Evolutionary conservation across 805 yeast genomes (phyloP).

Genomic region (Starmerella bombicola): DNA sequence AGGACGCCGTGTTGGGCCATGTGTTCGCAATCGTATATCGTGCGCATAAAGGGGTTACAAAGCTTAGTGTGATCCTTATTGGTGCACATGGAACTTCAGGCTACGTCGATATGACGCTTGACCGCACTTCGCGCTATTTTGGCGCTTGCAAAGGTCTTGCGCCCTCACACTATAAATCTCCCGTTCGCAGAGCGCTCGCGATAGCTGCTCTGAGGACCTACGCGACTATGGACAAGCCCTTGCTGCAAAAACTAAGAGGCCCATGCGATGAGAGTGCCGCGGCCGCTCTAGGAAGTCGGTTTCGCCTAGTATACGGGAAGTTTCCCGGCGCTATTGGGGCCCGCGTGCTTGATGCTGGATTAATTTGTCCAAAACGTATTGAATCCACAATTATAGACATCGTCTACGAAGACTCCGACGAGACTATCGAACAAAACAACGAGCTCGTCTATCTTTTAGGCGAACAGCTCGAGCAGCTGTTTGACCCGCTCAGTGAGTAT

Average conservation of each 20-base stretch:
- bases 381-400: constrained; percentile 57
- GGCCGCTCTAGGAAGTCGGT: constrained; percentile 59
- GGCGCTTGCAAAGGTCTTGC: constrained; percentile 65
- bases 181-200: constrained; percentile 64
- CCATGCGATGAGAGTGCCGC: constrained; percentile 67
- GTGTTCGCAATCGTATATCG: constrained; percentile 29
- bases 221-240: constrained; percentile 38
- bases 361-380: constrained; percentile 39
- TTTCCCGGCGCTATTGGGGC: constrained; percentile 49
- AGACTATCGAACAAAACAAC: constrained; percentile 54
- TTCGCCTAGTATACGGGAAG: constrained; percentile 42
- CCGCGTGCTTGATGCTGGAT: constrained; percentile 44
- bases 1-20: constrained; percentile 28
- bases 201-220: constrained; percentile 57
- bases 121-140: constrained; percentile 51
- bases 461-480: constrained; percentile 72
- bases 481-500: constrained; percentile 82
- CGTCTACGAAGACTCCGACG: constrained; percentile 46
- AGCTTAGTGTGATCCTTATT: constrained; percentile 27
- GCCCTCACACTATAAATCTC: constrained; percentile 38
- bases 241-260: constrained; percentile 10
- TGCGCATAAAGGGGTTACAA: constrained; percentile 17
- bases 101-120: constrained; percentile 46
- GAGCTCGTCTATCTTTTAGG: constrained; percentile 66
- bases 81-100: constrained; percentile 49